phyloP scores from a whole-genome alignment of 768 basidiomycete genomes.

The Suillus plorans region DNA sequence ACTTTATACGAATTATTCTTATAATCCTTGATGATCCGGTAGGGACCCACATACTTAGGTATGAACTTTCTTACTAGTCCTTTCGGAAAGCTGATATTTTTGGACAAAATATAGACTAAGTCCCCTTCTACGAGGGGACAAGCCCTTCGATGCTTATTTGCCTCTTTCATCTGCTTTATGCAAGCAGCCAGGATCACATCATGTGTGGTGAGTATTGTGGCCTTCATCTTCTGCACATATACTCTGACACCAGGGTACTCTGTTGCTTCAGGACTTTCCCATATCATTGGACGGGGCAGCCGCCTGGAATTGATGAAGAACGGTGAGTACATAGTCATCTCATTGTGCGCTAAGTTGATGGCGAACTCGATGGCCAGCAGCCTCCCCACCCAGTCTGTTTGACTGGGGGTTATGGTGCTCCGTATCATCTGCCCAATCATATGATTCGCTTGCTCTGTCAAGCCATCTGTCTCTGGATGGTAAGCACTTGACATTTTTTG shows the following conservation, averaged over 20 bases:
- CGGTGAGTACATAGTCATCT: constrained; percentile 33
- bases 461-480: constrained; percentile 44
- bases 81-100: constrained; percentile 35
- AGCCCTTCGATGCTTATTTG: constrained; percentile 19
- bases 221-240: constrained; percentile 17
- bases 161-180: constrained; percentile 25
- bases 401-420: constrained; percentile 20
- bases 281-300: constrained; percentile 30
- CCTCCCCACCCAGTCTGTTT: constrained; percentile 28
- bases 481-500: constrained; percentile 33
- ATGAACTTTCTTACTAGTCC: constrained; percentile 28
- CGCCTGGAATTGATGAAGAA: constrained; percentile 35
- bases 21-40: constrained; percentile 18
- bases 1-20: constrained; percentile 19
- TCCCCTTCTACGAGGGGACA: constrained; percentile 21
- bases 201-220: constrained; percentile 15
- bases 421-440: constrained; percentile 31
- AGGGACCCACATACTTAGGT: constrained; percentile 37
- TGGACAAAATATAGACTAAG: constrained; percentile 34
- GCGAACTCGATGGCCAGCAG: constrained; percentile 38
- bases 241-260: constrained; percentile 26
- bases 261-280: constrained; percentile 11
- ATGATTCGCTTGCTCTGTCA: constrained; percentile 33
- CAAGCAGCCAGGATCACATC: constrained; percentile 23
- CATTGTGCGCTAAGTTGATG: constrained; percentile 32